Evolutionary conservation across 768 basidiomycete genomes (phyloP).

Genomic region (Leucocoprinus sp.): DNA sequence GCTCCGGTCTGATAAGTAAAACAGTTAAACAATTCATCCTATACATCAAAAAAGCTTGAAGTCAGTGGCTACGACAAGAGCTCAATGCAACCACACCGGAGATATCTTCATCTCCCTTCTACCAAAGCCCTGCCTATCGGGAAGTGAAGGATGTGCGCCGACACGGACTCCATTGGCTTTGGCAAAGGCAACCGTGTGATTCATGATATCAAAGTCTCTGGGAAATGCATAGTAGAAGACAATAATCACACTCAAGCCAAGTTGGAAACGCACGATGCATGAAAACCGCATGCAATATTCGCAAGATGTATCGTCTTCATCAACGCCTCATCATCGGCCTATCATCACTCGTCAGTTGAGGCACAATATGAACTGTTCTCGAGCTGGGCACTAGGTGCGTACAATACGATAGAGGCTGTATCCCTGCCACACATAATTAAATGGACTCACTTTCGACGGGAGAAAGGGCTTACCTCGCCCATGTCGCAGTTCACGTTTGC

Average conservation of each 20-base stretch:
- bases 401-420: conserved; percentile 44
- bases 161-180: conserved; percentile 46
- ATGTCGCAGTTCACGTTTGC: conserved; percentile 50
- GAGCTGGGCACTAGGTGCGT: neutral
- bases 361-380: neutral
- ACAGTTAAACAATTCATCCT: conserved; percentile 50
- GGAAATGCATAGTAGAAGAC: neutral
- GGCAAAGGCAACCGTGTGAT: conserved; percentile 49
- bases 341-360: neutral
- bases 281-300: conserved; percentile 63
- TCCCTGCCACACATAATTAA: conserved; percentile 26
- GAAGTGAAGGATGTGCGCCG: conserved; percentile 65
- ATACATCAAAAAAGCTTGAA: neutral
- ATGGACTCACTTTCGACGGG: neutral
- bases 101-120: conserved; percentile 56
- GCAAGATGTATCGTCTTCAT: conserved; percentile 53
- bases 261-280: conserved; percentile 40
- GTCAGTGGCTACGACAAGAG: neutral
- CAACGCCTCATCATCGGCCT: conserved; percentile 45
- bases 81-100: conserved; percentile 30
- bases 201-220: conserved; percentile 61
- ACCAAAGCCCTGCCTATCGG: conserved; percentile 59
- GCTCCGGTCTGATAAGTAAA: conserved; percentile 68
- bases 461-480: conserved; percentile 37
- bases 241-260: neutral